Evolutionary conservation across 2,329 filamentous ascomycete genomes (phyloP), one percentile per base, ranked within the genome.

Genomic region (Immersiporthe knoxdaviesiana): DNA sequence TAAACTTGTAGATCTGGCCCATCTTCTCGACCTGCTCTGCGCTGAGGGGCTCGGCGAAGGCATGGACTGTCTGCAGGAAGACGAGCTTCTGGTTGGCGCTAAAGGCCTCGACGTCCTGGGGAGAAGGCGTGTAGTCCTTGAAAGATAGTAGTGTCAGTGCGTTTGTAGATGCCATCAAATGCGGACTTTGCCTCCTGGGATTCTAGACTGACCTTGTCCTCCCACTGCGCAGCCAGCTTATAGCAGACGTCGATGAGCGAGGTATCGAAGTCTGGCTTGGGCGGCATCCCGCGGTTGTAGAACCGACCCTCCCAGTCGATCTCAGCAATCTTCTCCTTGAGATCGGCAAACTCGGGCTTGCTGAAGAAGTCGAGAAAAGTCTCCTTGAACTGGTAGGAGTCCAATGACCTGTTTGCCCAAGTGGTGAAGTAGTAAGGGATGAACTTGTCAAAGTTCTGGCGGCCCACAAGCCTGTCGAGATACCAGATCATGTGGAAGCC

Each of bases 221-320:
- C 84, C 94, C 95, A 98, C 78, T 94, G 91, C 54, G 90, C 84
- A 7, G 94, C 92, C 8, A 99, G 86, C 41, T 87, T 84, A 79
- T 97, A 96, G 81, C 94, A 97, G 73, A 89, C 87, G 74, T 97
- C 92, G 11, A 93, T 95, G 71, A 97, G 87, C 37, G 89, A 90
- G 2, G 94, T 97, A 80, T 98, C 93, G 75, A 97, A 97, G 3
- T 92, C 85, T 0, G 96, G 96, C 82, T 97, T 97, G 0, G 92
- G 91, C 5, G 96, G 96, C 72, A 95, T 85, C 21, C 96, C 96
- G 0, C 94, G 92, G n/a, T 85, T 85, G 81, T 96, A 97, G 83
- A 97, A 97, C 81, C 92, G 92, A 47, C 85, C 87, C 70, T 98
- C 90, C 96, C 96, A 99, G 79, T 97, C 92, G 63, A 99, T 89